Base-by-base conservation (phyloP, 306 rosid species). In the Senna siamea region DNA sequence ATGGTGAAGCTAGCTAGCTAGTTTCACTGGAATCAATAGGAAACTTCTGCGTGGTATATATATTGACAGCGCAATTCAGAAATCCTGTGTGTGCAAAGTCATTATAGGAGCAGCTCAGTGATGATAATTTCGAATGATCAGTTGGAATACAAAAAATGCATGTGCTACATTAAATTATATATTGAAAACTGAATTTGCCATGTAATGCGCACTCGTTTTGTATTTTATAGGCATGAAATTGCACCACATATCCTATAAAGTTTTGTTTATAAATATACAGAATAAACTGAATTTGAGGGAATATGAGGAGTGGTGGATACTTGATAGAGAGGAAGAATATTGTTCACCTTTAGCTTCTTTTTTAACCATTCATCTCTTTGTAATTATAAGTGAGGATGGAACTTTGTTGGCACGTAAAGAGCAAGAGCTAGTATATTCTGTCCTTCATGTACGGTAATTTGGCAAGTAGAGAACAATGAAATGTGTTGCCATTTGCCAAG, bases 1-100 rank as follows among this genome's bases (percentile, higher is more conserved):
- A 85, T 89, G 81, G 32, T 76, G 30, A 56, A 53, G 13, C 35
- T 70, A 52, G 20, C 52, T 14, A 22, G 38, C 30, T 26, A 26
- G 2, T 26, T 26, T 26, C 30, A 26, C 30, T 26, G 30, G 30
- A 26, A 26, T 26, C 30, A 26, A 26, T 26, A 26, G 30, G 5
- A 22, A 15, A 43, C 23, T 19, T 72, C 82, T 78, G 62, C 77
- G 53, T 41, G 10, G 37, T 9, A 10, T 18, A 17, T 9, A 10
- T 18, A 17, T 73, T 26, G 0, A 2, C 10, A 46, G 28, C 6
- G 8, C 0, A 5, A 26, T 41, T 55, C 14, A 76, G 11, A 75
- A 9, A 43, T 28, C 8, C 18, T 15, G 41, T n/a, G n/a, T n/a
- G n/a, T n/a, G n/a, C n/a, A n/a, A n/a, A 28, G 63, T 57, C 32